Percentiles rank a stretch among this genome's conserved stretches.
Conservation (phyloP, 345 rosid species). For the Bruguiera parviflora region DNA sequence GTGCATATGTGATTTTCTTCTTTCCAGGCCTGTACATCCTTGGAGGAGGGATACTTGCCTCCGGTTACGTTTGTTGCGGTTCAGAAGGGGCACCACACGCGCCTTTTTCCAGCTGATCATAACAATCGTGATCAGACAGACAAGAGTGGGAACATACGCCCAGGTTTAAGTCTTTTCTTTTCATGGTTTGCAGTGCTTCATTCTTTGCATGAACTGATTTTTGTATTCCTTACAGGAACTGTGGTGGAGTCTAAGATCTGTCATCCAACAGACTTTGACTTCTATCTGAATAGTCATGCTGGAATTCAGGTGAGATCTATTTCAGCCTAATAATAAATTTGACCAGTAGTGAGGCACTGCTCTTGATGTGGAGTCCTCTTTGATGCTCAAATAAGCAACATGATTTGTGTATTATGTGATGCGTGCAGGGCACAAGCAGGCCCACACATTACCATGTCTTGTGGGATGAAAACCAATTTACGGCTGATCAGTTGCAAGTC, state of each 20-base stretch:
- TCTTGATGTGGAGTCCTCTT: background rate
- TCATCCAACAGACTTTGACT: slow-evolving; percentile 69
- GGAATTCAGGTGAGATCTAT: slow-evolving; percentile 53
- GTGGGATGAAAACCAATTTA: slow-evolving; percentile 59
- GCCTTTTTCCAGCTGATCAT: slow-evolving; percentile 58
- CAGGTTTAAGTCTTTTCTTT: slow-evolving; percentile 41
- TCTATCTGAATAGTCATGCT: slow-evolving; percentile 83
- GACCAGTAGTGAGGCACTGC: background rate
- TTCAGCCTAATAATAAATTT: background rate
- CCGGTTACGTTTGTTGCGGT: slow-evolving; percentile 69
- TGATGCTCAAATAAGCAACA: background rate
- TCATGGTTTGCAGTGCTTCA: background rate
- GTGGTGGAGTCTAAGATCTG: slow-evolving; percentile 74
- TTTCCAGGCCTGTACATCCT: slow-evolving; percentile 59
- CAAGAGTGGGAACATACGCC: slow-evolving; percentile 64
- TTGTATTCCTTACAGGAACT: slow-evolving; percentile 45
- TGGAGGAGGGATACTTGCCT: slow-evolving; percentile 49
- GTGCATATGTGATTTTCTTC: background rate
- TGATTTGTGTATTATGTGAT: background rate
- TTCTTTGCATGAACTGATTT: background rate
- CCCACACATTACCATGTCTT: slow-evolving; percentile 79
- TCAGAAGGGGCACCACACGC: slow-evolving; percentile 82
- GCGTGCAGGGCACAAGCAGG: slow-evolving; percentile 64
- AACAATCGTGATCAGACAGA: slow-evolving; percentile 28
- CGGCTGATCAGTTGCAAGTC: slow-evolving; percentile 52